Conservation (phyloP, 306 rosid species). For the Lathyrus aphaca region DNA sequence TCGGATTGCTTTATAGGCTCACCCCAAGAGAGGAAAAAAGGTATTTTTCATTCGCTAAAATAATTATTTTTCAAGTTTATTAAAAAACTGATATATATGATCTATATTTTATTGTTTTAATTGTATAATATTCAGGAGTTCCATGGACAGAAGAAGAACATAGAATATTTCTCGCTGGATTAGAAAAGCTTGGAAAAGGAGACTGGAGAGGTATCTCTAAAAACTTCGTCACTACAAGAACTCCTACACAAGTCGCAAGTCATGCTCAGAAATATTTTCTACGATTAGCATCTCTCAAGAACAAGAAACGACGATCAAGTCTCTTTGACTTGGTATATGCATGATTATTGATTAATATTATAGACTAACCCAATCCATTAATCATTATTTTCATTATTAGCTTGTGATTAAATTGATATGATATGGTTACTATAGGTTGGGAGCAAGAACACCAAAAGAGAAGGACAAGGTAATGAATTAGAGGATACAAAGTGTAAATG, state of each 20-base stretch:
- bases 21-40: constrained; percentile 77
- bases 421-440: constrained; percentile 51
- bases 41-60: constrained; percentile 13
- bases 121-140: constrained; percentile 47
- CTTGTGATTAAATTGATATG: neutral
- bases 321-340: constrained; percentile 65
- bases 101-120: too few relatives aligned
- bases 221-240: constrained; percentile 76
- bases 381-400: neutral
- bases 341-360: too few relatives aligned
- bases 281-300: constrained; percentile 55
- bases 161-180: constrained; percentile 73
- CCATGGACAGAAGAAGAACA: constrained; percentile 98
- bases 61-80: too few relatives aligned
- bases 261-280: constrained; percentile 95
- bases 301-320: constrained; percentile 75
- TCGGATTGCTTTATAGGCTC: constrained; percentile 70
- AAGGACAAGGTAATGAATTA: neutral
- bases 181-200: constrained; percentile 85
- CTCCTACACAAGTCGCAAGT: constrained; percentile 96
- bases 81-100: too few relatives aligned
- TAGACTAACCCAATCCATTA: neutral
- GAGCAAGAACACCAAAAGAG: constrained; percentile 37
- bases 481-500: constrained; percentile 17
- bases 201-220: constrained; percentile 94